Evolutionary conservation across 495 filamentous ascomycete species (phyloP).

Genomic region (Astrothelium macrocarpum): DNA sequence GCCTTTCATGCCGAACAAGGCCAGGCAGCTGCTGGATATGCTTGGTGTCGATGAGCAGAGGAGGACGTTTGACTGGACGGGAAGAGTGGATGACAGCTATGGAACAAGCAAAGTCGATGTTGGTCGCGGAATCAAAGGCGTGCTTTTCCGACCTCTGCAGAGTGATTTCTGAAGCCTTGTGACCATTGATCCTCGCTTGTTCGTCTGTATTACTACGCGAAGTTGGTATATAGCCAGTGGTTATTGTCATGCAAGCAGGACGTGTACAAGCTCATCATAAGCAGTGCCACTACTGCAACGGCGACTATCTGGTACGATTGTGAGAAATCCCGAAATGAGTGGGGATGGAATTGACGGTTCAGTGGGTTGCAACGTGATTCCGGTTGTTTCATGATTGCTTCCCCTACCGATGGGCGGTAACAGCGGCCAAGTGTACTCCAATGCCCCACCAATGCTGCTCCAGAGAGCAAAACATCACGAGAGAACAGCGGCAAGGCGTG

Average conservation of each 20-base stretch:
- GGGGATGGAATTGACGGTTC: not conserved
- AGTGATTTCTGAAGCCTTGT: slow-evolving; percentile 30
- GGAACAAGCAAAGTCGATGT: slow-evolving; percentile 41
- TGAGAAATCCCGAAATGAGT: not conserved
- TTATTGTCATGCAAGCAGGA: too few species aligned
- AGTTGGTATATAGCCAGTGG: too few species aligned
- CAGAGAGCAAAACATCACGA: not conserved
- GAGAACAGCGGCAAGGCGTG: not conserved
- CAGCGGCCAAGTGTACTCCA: not conserved
- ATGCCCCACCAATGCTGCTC: not conserved
- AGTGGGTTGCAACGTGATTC: not conserved
- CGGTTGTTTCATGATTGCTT: not conserved
- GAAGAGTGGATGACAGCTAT: slow-evolving; percentile 58
- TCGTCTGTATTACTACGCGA: too few species aligned
- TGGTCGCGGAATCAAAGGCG: slow-evolving; percentile 37
- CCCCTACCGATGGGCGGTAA: not conserved
- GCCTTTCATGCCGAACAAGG: slow-evolving; percentile 82
- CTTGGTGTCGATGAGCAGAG: slow-evolving; percentile 58
- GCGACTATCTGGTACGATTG: not conserved
- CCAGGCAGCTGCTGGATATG: slow-evolving; percentile 61
- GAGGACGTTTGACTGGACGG: slow-evolving; percentile 45
- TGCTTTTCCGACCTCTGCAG: slow-evolving; percentile 48
- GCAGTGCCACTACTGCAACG: too few species aligned
- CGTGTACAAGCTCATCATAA: too few species aligned
- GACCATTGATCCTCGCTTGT: not conserved